Evolutionary conservation across 179 eudicot genomes (phyloP), one percentile per base, ranked within the genome.

Genomic region (Dionaea muscipula): DNA sequence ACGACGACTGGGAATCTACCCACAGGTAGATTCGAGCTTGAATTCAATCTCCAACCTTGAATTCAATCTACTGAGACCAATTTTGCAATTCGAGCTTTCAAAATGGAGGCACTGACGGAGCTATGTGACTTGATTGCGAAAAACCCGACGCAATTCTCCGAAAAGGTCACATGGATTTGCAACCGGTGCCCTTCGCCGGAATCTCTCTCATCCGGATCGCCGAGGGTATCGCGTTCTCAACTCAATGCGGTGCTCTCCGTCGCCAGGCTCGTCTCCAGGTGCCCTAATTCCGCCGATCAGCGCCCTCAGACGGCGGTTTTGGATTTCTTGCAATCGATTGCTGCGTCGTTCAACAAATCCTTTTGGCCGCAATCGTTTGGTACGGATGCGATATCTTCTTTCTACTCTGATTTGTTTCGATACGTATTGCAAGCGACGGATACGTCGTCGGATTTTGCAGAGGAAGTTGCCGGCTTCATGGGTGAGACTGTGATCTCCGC

Each of bases 21-120:
- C n/a, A n/a, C n/a, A n/a, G n/a, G n/a, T n/a, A n/a, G n/a, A n/a
- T n/a, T n/a, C n/a, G n/a, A n/a, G n/a, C n/a, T n/a, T n/a, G n/a
- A n/a, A n/a, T n/a, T n/a, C n/a, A n/a, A n/a, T n/a, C n/a, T n/a
- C n/a, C n/a, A n/a, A n/a, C n/a, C n/a, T n/a, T n/a, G n/a, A n/a
- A n/a, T n/a, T n/a, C n/a, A n/a, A n/a, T n/a, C n/a, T n/a, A n/a
- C n/a, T n/a, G n/a, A n/a, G n/a, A n/a, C n/a, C n/a, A n/a, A n/a
- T n/a, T n/a, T n/a, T n/a, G n/a, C n/a, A 33, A 13, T 33, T 33
- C 12, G 37, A 13, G 43, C 0, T n/a, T 15, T 13, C 16, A 53
- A n/a, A 45, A 91, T 91, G 96, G 94, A 91, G 64, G 75, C 98
- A 28, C 59, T 91, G 49, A 65, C 76, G 14, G 89, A 93, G 85